Conservation (phyloP, 345 rosid genomes). For the Syzygium oleosum region DNA sequence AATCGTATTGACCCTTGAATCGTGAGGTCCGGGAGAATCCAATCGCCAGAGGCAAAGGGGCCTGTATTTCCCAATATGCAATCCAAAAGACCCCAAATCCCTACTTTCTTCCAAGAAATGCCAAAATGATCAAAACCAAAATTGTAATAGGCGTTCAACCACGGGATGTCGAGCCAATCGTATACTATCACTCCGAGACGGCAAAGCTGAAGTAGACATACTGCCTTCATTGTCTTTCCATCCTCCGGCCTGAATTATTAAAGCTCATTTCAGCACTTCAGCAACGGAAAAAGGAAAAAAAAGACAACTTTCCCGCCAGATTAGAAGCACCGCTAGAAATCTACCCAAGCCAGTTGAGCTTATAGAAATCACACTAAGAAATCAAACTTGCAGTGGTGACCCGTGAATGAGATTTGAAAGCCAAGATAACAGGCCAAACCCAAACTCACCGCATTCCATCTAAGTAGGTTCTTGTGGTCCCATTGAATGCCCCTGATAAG, state of each 20-base stretch:
- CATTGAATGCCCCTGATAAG: slow-evolving; percentile 96
- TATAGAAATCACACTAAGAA: neutral
- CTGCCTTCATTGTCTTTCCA: slow-evolving; percentile 61
- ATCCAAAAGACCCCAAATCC: slow-evolving; percentile 60
- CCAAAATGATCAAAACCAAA: slow-evolving; percentile 94
- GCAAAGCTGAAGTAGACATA: slow-evolving; percentile 71
- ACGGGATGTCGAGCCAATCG: slow-evolving; percentile 88
- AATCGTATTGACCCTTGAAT: slow-evolving; percentile 69
- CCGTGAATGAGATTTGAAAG: neutral
- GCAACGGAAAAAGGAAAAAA: neutral
- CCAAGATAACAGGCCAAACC: neutral
- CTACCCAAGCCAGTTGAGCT: neutral
- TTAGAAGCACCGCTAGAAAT: neutral
- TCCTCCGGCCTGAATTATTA: slow-evolving; percentile 58
- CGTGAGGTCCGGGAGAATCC: slow-evolving; percentile 95
- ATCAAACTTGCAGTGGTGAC: neutral
- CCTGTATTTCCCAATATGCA: slow-evolving; percentile 71
- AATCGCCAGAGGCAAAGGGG: slow-evolving; percentile 77
- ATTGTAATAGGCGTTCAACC: slow-evolving; percentile 78
- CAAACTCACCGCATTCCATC: slow-evolving; percentile 88
- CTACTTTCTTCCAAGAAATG: slow-evolving; percentile 66
- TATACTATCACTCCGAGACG: slow-evolving; percentile 81
- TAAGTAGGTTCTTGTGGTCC: slow-evolving; percentile 81
- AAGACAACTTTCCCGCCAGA: neutral
- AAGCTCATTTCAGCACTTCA: neutral